Evolutionary conservation across 768 basidiomycete genomes (phyloP).

Genomic region (Tulasnella sp.): DNA sequence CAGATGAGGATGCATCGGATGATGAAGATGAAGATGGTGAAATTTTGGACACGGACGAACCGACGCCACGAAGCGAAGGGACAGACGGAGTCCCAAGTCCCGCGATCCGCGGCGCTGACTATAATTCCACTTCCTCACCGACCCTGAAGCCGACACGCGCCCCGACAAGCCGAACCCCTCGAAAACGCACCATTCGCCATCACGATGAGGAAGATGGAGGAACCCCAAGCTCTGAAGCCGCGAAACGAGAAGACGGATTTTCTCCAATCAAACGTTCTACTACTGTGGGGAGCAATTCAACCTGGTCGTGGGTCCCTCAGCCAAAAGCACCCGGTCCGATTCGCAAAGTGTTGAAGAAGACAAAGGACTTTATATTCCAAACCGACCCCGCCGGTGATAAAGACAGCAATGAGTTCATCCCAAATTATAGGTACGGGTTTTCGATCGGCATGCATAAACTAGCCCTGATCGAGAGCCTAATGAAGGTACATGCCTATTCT

Average conservation of each 20-base stretch:
- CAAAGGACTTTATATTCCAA: constrained; percentile 29
- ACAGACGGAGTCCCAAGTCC: constrained; percentile 1
- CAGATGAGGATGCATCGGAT: background rate
- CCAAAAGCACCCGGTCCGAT: background rate
- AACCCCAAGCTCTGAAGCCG: background rate
- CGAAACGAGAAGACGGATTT: background rate
- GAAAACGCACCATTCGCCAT: background rate
- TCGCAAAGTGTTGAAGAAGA: background rate
- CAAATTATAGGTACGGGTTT: constrained; percentile 66
- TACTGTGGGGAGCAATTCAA: background rate
- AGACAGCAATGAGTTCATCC: constrained; percentile 40
- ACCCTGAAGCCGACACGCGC: too few species aligned
- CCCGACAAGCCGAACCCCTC: background rate
- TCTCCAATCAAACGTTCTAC: background rate
- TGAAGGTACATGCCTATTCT: constrained; percentile 30
- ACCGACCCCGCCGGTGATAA: constrained; percentile 16
- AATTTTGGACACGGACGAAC: background rate
- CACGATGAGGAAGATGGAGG: background rate
- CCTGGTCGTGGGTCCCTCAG: background rate
- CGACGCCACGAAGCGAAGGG: background rate
- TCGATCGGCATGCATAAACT: constrained; percentile 62
- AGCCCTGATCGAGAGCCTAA: constrained; percentile 33
- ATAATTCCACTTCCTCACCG: background rate
- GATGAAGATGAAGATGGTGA: background rate
- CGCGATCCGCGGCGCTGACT: background rate